Evolutionary conservation across 2,329 filamentous ascomycete genomes (phyloP), one percentile per base, ranked within the genome.

Genomic region (Botrytis pseudocinerea): DNA sequence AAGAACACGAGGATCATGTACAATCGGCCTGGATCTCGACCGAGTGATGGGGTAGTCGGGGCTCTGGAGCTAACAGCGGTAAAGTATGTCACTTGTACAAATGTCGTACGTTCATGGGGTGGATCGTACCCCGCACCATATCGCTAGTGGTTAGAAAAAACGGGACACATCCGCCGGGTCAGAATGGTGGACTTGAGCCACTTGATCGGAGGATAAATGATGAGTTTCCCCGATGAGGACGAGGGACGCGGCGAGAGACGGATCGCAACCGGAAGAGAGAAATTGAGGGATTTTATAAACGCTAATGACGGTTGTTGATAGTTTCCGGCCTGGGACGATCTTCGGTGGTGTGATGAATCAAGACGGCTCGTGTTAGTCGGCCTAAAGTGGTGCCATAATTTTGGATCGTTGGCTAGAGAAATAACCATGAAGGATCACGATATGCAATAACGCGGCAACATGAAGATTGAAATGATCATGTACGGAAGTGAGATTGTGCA

Each of bases 21-120:
- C 40, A 22, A 57, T 69, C 65, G 65, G 65, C n/a, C 48, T 69
- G 32, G 65, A 69, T 69, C 65, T 69, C n/a, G 38, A 69, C 65
- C n/a, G 65, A 42, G 48, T 68, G 48, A 68, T 68, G 65, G n/a
- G 65, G 38, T 14, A 51, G 42, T 68, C 38, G 65, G 48, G 38
- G 57, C 20, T 42, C 46, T 69, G 65, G 54, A n/a, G 38, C n/a
- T 28, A 18, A 28, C 51, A 38, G 38, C 48, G 38, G 48, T 69
- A 69, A 48, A 10, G 48, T 32, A 69, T 69, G 65, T 69, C 65
- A 69, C 70, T 66, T 44, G 44, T 66, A 32, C n/a, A 57, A 57
- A 57, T 57, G n/a, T 57, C 14, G 51, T 57, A 65, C 65, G 14
- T 32, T 9, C 28, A n/a, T 40, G 32, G 14, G 7, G 35, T 68